phyloP scores from a whole-genome alignment of 768 basidiomycete genomes.

The Suillus subluteus region DNA sequence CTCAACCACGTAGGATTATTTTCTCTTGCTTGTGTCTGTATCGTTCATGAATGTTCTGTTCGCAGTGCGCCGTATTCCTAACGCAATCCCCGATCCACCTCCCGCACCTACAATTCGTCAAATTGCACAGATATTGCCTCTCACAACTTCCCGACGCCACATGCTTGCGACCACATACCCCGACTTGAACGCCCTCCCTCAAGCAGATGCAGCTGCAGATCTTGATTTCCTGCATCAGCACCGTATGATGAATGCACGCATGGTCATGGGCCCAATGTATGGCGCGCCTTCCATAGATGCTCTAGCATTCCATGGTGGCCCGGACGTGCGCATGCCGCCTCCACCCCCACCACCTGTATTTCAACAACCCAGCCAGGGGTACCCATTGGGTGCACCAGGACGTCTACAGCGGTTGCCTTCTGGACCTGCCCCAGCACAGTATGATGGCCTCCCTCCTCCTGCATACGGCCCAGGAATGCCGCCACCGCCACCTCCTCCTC shows the following conservation, averaged over 20 bases:
- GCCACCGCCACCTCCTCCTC: not conserved
- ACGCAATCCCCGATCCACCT: conserved; percentile 51
- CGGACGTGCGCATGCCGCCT: conserved; percentile 10
- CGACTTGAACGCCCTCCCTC: conserved; percentile 43
- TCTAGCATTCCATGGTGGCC: conserved; percentile 28
- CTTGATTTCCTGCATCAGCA: conserved; percentile 58
- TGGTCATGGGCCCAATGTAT: conserved; percentile 10
- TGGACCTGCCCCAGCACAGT: conserved; percentile 7
- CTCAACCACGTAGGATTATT: conserved; percentile 62
- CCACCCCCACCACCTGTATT: conserved; percentile 10
- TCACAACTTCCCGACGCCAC: conserved; percentile 27
- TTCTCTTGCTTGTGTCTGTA: conserved; percentile 5
- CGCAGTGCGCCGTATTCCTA: conserved; percentile 65
- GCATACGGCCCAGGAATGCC: conserved; percentile 10
- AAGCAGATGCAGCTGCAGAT: conserved; percentile 53
- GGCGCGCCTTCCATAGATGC: conserved; percentile 6
- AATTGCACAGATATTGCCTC: conserved; percentile 63
- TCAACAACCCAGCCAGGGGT: conserved; percentile 8
- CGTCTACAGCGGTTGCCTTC: conserved; percentile 5
- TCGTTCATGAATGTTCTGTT: conserved; percentile 3
- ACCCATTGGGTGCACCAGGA: conserved; percentile 8
- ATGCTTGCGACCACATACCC: conserved; percentile 35
- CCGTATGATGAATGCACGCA: conserved; percentile 18
- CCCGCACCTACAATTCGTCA: conserved; percentile 68
- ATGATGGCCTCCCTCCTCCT: conserved; percentile 3